phyloP scores from a whole-genome alignment of 148 eudicot genomes.

The Vaccinium darrowii region DNA sequence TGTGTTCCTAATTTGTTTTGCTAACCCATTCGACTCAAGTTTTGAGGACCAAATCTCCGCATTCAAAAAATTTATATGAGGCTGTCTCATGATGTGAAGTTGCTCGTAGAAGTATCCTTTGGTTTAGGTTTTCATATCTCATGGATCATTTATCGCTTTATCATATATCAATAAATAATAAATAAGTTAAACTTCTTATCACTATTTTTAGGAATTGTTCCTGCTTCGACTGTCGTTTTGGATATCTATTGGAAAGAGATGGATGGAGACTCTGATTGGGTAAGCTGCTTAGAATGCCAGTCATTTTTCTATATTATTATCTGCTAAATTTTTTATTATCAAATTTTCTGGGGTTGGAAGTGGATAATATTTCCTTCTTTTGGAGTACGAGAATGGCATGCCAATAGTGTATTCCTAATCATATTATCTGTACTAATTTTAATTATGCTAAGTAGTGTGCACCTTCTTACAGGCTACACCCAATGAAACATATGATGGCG shows the following conservation, averaged over 20 bases:
- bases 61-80: background rate
- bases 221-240: constrained; percentile 51
- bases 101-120: background rate
- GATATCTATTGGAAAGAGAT: constrained; percentile 88
- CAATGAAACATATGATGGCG: constrained; percentile 73
- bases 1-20: background rate
- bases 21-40: background rate
- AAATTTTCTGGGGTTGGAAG: background rate
- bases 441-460: constrained; percentile 11
- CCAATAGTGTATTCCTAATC: background rate
- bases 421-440: background rate
- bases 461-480: constrained; percentile 58
- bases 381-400: background rate
- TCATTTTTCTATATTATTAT: background rate
- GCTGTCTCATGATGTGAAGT: background rate
- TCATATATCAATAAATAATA: background rate
- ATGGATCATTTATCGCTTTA: background rate
- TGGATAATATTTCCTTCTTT: background rate
- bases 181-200: background rate
- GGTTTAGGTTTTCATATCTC: background rate
- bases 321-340: background rate
- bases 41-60: background rate
- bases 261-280: constrained; percentile 95
- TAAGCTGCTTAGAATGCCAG: constrained; percentile 30
- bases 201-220: constrained; percentile 63